Conservation (phyloP, 2,329 filamentous ascomycete species). For the Iodosphaeria phyllophila region DNA sequence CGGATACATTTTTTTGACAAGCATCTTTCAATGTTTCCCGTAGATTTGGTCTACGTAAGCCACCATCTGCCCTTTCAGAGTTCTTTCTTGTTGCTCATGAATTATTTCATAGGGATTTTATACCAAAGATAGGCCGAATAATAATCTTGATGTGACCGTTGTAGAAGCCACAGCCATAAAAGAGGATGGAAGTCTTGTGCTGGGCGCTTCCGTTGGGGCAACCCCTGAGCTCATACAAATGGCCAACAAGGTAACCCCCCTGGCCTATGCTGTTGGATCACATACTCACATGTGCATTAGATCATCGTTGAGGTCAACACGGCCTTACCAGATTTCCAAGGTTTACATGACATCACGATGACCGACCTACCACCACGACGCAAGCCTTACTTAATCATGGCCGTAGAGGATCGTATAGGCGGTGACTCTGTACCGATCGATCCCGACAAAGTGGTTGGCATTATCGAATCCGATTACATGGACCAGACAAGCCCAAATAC, state of each 20-base stretch:
- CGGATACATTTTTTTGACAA: constrained; percentile 89
- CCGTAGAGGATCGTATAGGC: constrained; percentile 73
- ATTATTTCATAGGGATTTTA: constrained; percentile 47
- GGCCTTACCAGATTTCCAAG: constrained; percentile 65
- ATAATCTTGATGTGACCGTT: constrained; percentile 64
- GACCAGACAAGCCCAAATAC: constrained; percentile 59
- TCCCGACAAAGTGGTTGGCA: constrained; percentile 65
- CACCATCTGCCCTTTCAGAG: constrained; percentile 3
- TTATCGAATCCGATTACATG: constrained; percentile 71
- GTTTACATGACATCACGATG: constrained; percentile 79
- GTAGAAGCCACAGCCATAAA: constrained; percentile 78
- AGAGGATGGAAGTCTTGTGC: constrained; percentile 75
- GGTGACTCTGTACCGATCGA: constrained; percentile 69
- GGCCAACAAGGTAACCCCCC: constrained; percentile 50
- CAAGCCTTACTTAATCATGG: constrained; percentile 75
- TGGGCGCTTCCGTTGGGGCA: constrained; percentile 70
- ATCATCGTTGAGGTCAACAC: constrained; percentile 91
- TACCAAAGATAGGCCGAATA: constrained; percentile 58
- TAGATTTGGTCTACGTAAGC: constrained; percentile 61
- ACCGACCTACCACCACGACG: constrained; percentile 64
- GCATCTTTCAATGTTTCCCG: constrained; percentile 82
- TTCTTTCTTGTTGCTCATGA: neutral
- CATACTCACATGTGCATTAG: constrained; percentile 10
- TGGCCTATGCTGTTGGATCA: neutral
- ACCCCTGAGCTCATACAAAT: constrained; percentile 76